Evolutionary conservation across 106 monocot genomes (phyloP), one percentile per base, ranked within the genome.

Genomic region (Amphibolis antarctica): DNA sequence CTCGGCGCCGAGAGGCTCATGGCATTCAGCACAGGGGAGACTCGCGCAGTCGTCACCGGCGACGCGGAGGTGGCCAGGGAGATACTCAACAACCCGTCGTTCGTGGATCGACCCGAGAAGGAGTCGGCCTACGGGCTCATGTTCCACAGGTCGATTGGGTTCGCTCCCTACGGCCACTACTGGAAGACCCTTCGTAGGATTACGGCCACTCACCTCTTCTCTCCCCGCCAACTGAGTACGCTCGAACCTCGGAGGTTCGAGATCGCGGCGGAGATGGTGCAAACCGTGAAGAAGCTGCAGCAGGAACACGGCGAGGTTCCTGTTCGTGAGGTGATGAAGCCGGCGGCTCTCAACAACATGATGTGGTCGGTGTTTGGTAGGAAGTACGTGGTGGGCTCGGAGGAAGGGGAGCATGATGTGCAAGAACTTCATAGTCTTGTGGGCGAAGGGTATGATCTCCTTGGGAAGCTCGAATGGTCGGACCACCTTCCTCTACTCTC

Each of bases 141-240:
- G 71, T 90, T 90, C 68, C 76, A 83, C 67, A 77, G 80, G 42
- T 71, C 85, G 26, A 90, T 90, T 55, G 89, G 89, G n/a, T 90
- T 90, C 66, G 78, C 89, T 0, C 85, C 85, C 9, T 68, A 75
- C 65, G 83, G 89, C 14, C 54, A 3, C 11, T 86, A 85, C 82
- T 90, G 85, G 85, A 52, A 78, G 15, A 62, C 66, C 26, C 82
- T 90, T 17, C 79, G 85, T 30, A 66, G 75, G 44, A 80, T 89
- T 64, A 65, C 82, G 11, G 18, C 82, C 26, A 26, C 56, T 10
- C 79, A 89, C 47, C 67, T 89, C 28, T 89, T 89, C 71, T 69
- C 59, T 20, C 83, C 85, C 1, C 69, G 44, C 26, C 74, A 73
- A 15, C 63, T 90, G 28, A 12, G 45, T 18, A 14, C 46, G 21